Percentiles rank a stretch among this genome's conserved stretches.
phyloP scores from a whole-genome alignment of 2,329 filamentous ascomycete genomes.

The Colletotrichum euphorbiae region DNA sequence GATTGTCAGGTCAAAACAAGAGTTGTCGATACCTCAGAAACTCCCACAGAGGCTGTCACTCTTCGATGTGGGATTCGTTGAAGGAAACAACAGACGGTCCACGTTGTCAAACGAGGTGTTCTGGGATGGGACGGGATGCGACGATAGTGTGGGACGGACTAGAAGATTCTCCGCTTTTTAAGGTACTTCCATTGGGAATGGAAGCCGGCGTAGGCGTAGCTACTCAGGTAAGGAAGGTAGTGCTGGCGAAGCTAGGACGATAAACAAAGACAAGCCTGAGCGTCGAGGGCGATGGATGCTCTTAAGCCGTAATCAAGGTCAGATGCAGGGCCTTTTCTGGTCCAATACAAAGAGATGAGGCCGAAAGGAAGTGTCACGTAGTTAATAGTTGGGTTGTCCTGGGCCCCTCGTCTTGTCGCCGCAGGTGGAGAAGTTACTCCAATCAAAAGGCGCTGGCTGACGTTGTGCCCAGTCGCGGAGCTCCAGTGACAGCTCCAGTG shows the following conservation, averaged over 20 bases:
- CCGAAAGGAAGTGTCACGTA: too few relatives aligned
- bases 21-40: too few relatives aligned
- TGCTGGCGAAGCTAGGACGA: neutral
- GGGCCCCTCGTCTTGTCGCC: neutral
- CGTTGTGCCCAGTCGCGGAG: neutral
- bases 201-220: neutral
- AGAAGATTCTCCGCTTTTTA: constrained; percentile 36
- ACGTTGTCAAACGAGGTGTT: too few relatives aligned
- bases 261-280: neutral
- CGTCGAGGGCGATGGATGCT: neutral
- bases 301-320: neutral
- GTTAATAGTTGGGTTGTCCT: neutral
- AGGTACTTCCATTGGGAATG: constrained; percentile 8
- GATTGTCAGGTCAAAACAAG: too few relatives aligned
- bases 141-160: neutral
- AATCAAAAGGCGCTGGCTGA: constrained; percentile 1
- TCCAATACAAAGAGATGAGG: too few relatives aligned
- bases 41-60: too few relatives aligned
- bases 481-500: constrained; percentile 22
- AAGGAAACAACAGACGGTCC: neutral
- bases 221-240: too few relatives aligned
- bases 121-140: neutral
- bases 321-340: neutral
- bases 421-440: constrained; percentile 21
- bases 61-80: neutral